phyloP scores from a whole-genome alignment of 495 filamentous ascomycete species.

The Hypomontagnella submonticulosa region DNA sequence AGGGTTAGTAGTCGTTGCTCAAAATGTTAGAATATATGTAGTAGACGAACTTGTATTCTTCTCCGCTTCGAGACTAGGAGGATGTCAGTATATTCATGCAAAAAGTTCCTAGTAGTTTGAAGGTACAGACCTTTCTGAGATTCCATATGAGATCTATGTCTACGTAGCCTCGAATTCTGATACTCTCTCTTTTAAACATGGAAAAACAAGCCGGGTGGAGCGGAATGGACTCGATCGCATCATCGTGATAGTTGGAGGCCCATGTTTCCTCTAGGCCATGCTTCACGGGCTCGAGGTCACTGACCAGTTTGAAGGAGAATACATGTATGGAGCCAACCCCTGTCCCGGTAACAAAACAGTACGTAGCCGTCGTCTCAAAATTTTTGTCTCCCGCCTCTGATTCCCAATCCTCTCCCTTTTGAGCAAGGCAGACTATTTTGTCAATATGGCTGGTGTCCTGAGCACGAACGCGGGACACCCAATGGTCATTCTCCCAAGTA shows the following conservation, averaged over 20 bases:
- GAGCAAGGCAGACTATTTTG: not conserved
- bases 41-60: not conserved
- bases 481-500: too few species aligned
- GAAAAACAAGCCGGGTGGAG: not conserved
- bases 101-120: not conserved
- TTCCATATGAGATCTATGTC: conserved; percentile 2
- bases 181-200: not conserved
- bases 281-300: not conserved
- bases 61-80: not conserved
- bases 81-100: not conserved
- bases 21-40: not conserved
- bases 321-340: not conserved
- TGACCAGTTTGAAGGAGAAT: not conserved
- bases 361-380: not conserved
- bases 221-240: too few species aligned
- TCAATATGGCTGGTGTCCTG: too few species aligned
- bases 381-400: not conserved
- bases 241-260: too few species aligned
- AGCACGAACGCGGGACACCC: too few species aligned
- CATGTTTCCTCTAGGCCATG: not conserved
- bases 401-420: not conserved
- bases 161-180: not conserved
- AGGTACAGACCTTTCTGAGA: not conserved
- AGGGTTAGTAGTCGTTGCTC: not conserved
- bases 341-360: not conserved